Evolutionary conservation across 1,284 basidiomycete genomes (phyloP), one percentile per base, ranked within the genome.

Genomic region (Hymenochaete sp.): DNA sequence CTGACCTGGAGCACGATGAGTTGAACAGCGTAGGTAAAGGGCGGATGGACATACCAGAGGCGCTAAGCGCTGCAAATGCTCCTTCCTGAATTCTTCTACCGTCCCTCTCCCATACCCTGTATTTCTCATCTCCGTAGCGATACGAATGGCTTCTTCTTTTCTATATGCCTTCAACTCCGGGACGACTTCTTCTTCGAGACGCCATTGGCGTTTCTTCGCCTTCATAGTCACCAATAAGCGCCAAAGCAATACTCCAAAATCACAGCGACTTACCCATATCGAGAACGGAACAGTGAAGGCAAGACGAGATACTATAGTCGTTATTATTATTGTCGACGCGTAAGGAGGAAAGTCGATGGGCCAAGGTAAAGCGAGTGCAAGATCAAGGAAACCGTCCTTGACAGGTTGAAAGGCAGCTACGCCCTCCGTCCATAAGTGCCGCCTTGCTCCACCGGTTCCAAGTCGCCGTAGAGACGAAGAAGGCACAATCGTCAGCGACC

Each of bases 271-370:
- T 54, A 91, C 88, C 90, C 89, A 93, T 61, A 90, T 58, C 50
- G 82, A 78, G 50, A 87, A 69, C 14, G 90, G 91, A 4, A 91
- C 68, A 1, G 88, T 79, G 39, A 79, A 59, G 0, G 68, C 64
- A 6, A 82, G 64, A 53, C 91, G 78, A 26, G 81, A 70, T 10
- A 74, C 56, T 37, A 89, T 61, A 1, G 89, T 87, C 47, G 80
- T 67, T 3, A 88, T 59, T 35, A 93, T 80, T 51, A 93, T 88
- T 2, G 85, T 82, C 1, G 78, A 71, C 1, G 88, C 76, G 62
- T 90, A 89, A 0, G 75, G 64, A 0, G 85, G 83, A 53, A 77
- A 67, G 10, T 70, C 70, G 1, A 75, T 65, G 24, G 85, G 82
- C 52, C 77, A 67, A 3, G 84, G 85, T 18, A 88, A 63, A 3